Percentiles rank a stretch among this genome's conserved stretches.
phyloP scores from a whole-genome alignment of 2,329 filamentous ascomycete genomes.

The Huntiella abstrusa region DNA sequence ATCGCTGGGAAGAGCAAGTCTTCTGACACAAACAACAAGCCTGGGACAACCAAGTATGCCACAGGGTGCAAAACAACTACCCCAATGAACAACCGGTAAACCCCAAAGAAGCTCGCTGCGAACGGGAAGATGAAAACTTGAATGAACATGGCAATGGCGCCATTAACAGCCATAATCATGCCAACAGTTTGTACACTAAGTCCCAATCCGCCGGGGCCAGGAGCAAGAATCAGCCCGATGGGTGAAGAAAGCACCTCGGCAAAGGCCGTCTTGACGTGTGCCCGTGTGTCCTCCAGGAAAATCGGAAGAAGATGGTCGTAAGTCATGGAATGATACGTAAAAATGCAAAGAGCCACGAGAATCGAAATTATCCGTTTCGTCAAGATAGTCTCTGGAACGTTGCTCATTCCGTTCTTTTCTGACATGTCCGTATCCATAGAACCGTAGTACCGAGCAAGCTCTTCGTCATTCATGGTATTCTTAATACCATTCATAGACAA shows the following conservation, averaged over 20 bases:
- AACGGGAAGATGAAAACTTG: conserved; percentile 43
- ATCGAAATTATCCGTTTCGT: conserved; percentile 22
- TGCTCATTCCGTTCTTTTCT: conserved; percentile 18
- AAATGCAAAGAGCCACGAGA: conserved; percentile 67
- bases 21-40: conserved; percentile 35
- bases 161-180: conserved; percentile 39
- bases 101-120: conserved; percentile 37
- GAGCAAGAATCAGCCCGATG: conserved; percentile 18
- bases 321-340: conserved; percentile 89
- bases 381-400: conserved; percentile 7
- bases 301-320: conserved; percentile 86
- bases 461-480: conserved; percentile 35
- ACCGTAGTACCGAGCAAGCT: conserved; percentile 42
- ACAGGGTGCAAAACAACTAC: conserved; percentile 42
- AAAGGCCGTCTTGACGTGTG: conserved; percentile 20
- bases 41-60: conserved; percentile 40
- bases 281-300: conserved; percentile 65
- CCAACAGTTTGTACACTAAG: conserved; percentile 44
- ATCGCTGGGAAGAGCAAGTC: conserved; percentile 34
- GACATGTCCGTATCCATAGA: conserved; percentile 32
- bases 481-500: conserved; percentile 25
- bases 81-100: conserved; percentile 38
- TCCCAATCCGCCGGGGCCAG: conserved; percentile 36
- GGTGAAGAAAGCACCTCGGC: conserved; percentile 15
- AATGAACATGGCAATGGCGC: conserved; percentile 38